Evolutionary conservation across 306 rosid species (phyloP).

Genomic region (Prinsepia uniflora): DNA sequence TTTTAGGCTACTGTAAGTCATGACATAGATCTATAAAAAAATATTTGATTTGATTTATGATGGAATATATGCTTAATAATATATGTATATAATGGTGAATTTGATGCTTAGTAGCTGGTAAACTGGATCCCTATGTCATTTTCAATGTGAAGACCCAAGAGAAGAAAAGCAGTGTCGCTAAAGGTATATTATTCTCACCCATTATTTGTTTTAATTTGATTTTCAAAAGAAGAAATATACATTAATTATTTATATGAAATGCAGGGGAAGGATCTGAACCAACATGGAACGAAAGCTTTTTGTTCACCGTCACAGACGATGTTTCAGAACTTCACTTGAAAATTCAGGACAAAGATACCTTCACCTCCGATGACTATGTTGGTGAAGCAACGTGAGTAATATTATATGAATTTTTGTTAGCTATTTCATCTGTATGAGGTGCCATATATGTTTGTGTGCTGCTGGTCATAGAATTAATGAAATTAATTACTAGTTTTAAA

Average conservation of each 20-base stretch:
- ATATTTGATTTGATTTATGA: no score
- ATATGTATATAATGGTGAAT: background rate
- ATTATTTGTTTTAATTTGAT: background rate
- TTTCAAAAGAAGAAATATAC: no score
- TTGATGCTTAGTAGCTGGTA: constrained; percentile 21
- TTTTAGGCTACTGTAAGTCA: no score
- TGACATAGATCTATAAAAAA: no score
- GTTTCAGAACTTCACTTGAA: constrained; percentile 55
- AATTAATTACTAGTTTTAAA: no score
- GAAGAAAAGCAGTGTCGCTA: constrained; percentile 65
- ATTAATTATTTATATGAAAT: background rate
- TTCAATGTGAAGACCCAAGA: constrained; percentile 68
- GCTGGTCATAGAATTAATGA: no score
- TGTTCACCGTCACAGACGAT: constrained; percentile 54
- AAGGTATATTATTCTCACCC: constrained; percentile 31
- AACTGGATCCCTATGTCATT: constrained; percentile 75
- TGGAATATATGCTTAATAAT: no score
- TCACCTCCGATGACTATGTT: constrained; percentile 46
- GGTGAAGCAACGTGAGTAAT: constrained; percentile 60
- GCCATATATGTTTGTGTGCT: no score
- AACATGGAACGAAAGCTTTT: constrained; percentile 76
- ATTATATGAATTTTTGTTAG: background rate
- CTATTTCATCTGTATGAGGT: background rate
- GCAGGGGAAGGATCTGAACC: constrained; percentile 62
- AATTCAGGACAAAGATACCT: constrained; percentile 62